A percentile compares a stretch with the other conserved stretches of the same genome.
phyloP scores from a whole-genome alignment of 257 asterid genomes.

The Perilla frutescens region DNA sequence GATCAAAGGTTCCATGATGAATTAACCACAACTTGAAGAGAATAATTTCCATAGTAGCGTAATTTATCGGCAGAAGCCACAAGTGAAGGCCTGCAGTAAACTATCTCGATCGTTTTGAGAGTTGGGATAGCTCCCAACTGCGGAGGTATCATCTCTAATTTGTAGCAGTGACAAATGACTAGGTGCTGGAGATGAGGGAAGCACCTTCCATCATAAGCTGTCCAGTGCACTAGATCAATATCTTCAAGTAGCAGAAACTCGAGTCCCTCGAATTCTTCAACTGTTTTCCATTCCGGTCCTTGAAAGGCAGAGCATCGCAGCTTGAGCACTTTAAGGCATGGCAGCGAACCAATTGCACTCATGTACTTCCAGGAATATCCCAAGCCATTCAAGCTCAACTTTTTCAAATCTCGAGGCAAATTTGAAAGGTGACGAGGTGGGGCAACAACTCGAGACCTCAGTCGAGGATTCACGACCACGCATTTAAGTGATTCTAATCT shows the following conservation, averaged over 20 bases:
- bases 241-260: too few species aligned
- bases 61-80: background rate
- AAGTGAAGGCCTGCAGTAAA: conserved; percentile 5
- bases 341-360: too few species aligned
- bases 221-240: too few species aligned
- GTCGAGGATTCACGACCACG: background rate
- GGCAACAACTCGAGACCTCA: background rate
- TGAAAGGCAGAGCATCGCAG: too few species aligned
- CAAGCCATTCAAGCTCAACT: too few species aligned
- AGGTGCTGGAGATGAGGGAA: background rate
- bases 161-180: background rate
- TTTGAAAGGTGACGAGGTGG: background rate
- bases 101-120: conserved; percentile 7
- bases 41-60: background rate
- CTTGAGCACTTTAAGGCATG: too few species aligned
- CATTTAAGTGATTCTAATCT: background rate
- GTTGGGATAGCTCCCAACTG: background rate
- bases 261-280: too few species aligned
- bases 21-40: background rate
- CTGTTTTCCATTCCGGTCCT: too few species aligned
- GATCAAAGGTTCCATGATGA: conserved; percentile 11
- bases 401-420: background rate
- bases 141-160: background rate
- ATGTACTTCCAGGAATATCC: too few species aligned
- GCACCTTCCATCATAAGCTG: too few species aligned